A percentile compares a stretch with the other conserved stretches of the same genome.
phyloP scores from a whole-genome alignment of 2,329 filamentous ascomycete genomes.

The Aspergillus udagawae region DNA sequence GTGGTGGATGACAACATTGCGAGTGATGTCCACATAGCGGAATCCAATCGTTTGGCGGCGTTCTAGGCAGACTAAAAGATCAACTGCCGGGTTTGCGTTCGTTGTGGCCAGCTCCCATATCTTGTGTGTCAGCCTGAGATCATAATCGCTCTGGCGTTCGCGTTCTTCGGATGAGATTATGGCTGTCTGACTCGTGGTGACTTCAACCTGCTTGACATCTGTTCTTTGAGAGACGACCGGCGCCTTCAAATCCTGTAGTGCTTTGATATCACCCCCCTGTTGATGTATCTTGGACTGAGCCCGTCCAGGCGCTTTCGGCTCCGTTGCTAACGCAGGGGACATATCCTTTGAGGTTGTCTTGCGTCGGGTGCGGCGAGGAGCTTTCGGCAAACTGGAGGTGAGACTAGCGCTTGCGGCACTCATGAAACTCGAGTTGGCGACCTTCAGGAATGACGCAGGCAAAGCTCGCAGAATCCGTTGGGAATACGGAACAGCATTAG shows the following conservation, averaged over 20 bases:
- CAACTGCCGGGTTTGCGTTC: constrained; percentile 88
- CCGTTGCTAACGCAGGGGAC: constrained; percentile 44
- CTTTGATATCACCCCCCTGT: constrained; percentile 15
- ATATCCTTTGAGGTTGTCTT: constrained; percentile 44
- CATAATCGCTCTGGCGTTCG: constrained; percentile 56
- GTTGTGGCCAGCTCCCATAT: constrained; percentile 93
- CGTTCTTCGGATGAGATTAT: constrained; percentile 27
- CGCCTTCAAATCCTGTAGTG: constrained; percentile 15
- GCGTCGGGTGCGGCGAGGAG: constrained; percentile 57
- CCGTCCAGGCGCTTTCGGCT: constrained; percentile 38
- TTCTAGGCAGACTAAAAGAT: constrained; percentile 88
- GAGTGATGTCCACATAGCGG: constrained; percentile 91
- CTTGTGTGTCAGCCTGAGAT: constrained; percentile 79
- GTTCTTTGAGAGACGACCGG: constrained; percentile 13
- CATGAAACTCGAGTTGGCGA: constrained; percentile 95
- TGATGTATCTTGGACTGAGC: constrained; percentile 16
- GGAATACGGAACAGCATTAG: constrained; percentile 82
- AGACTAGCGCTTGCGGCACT: constrained; percentile 83
- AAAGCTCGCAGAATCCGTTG: constrained; percentile 87
- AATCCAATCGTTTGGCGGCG: constrained; percentile 89
- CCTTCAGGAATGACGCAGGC: constrained; percentile 85
- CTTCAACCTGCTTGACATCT: constrained; percentile 9
- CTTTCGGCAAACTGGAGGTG: constrained; percentile 70
- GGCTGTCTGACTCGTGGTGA: constrained; percentile 2
- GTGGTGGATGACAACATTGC: constrained; percentile 89